Evolutionary conservation across 306 rosid species (phyloP).

Genomic region (Arachis stenosperma): DNA sequence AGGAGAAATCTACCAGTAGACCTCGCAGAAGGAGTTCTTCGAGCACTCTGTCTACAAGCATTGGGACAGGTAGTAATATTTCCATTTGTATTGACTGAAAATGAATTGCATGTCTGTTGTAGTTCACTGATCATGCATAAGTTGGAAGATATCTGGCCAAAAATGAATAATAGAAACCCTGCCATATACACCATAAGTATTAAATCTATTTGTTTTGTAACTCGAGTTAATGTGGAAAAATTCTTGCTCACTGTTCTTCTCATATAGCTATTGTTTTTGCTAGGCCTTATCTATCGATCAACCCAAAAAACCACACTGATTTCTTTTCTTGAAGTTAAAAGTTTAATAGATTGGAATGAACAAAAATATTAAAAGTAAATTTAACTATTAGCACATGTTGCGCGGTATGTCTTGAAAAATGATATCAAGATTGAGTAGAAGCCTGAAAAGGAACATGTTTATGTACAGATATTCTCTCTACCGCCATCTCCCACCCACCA

Average conservation of each 20-base stretch:
- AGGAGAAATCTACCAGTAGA: slow-evolving; percentile 97
- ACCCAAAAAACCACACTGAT: neutral
- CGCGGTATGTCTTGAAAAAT: slow-evolving; percentile 6
- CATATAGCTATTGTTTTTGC: neutral
- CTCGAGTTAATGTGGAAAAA: neutral
- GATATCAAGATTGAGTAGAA: slow-evolving; percentile 16
- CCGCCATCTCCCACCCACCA: neutral
- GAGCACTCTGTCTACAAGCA: slow-evolving; percentile 95
- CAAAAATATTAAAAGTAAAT: neutral
- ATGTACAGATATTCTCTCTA: slow-evolving; percentile 10
- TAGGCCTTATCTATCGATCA: slow-evolving; percentile 1
- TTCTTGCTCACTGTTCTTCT: slow-evolving; percentile 12
- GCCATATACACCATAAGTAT: slow-evolving; percentile 14
- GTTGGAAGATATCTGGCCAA: slow-evolving; percentile 17
- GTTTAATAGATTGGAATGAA: neutral
- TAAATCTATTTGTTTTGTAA: neutral
- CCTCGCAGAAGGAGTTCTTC: slow-evolving; percentile 91
- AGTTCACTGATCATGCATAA: slow-evolving; percentile 24
- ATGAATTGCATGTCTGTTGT: neutral
- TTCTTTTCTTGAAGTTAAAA: neutral
- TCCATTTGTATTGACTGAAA: slow-evolving; percentile 25
- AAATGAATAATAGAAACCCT: slow-evolving; percentile 21
- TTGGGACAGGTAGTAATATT: slow-evolving; percentile 75
- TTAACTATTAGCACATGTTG: slow-evolving; percentile 1
- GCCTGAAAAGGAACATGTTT: slow-evolving; percentile 9